Evolutionary conservation across 2,329 filamentous ascomycete species (phyloP).

Genomic region (Talaromyces sp.): DNA sequence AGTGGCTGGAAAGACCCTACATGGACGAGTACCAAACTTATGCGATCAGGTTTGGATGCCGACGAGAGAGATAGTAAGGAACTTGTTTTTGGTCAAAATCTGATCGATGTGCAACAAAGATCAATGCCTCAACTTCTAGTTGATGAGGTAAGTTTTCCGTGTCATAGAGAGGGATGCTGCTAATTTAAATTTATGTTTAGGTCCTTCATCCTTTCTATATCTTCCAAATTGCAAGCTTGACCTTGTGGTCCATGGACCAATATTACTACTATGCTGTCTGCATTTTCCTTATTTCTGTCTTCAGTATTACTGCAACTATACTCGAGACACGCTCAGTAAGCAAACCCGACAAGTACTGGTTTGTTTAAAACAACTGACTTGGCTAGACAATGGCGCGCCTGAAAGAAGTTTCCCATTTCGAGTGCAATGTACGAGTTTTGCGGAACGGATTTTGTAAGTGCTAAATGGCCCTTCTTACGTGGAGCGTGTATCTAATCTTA

Average conservation of each 20-base stretch:
- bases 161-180: neutral
- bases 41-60: conserved; percentile 77
- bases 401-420: conserved; percentile 87
- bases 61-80: conserved; percentile 83
- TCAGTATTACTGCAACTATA: conserved; percentile 85
- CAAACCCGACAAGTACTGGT: conserved; percentile 16
- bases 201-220: conserved; percentile 98
- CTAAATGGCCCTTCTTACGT: neutral
- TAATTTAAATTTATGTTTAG: conserved; percentile 37
- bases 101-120: conserved; percentile 93
- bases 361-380: neutral
- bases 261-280: conserved; percentile 98
- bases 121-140: conserved; percentile 75
- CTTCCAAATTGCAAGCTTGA: conserved; percentile 90
- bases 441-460: conserved; percentile 85
- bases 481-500: neutral
- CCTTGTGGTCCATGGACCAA: conserved; percentile 91
- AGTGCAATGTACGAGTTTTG: conserved; percentile 90
- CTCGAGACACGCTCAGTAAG: conserved; percentile 80
- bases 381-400: conserved; percentile 78
- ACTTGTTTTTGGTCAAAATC: conserved; percentile 81
- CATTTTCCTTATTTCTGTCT: conserved; percentile 90
- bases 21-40: conserved; percentile 74
- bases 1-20: conserved; percentile 91
- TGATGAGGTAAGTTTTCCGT: conserved; percentile 64